A percentile compares a stretch with the other conserved stretches of the same genome.
Evolutionary conservation across 352 stramenopile species (phyloP).

Genomic region (Globisporangium barbulae): DNA sequence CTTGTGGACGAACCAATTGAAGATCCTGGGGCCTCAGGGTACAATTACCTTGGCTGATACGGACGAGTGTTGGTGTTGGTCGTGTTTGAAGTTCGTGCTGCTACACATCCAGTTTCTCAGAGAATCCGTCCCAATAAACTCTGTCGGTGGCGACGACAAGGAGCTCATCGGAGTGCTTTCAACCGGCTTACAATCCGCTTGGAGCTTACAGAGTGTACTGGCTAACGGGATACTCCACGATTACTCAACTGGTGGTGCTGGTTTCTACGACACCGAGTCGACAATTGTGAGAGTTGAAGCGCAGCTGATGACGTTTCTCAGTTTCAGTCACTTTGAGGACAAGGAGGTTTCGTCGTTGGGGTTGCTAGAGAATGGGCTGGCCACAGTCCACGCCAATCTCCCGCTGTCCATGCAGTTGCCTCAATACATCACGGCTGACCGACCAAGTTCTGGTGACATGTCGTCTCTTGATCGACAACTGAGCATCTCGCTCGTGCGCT

Average conservation of each 20-base stretch:
- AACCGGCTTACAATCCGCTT: not conserved
- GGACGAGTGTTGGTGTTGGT: conserved; percentile 24
- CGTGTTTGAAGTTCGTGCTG: conserved; percentile 36
- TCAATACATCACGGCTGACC: not conserved
- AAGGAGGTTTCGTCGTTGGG: conserved; percentile 1
- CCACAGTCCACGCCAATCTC: conserved; percentile 20
- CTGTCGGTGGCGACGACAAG: not conserved
- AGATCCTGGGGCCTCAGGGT: conserved; percentile 20
- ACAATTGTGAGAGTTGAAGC: conserved; percentile 25
- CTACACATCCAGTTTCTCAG: conserved; percentile 38
- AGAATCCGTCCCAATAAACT: not conserved
- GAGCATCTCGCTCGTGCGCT: conserved; percentile 40
- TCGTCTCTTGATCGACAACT: conserved; percentile 44
- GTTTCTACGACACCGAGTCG: conserved; percentile 15
- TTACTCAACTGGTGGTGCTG: not conserved
- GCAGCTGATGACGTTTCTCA: conserved; percentile 25
- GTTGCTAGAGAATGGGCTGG: conserved; percentile 26
- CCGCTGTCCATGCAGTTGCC: conserved; percentile 11
- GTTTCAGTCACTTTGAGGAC: not conserved
- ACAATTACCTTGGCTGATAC: not conserved
- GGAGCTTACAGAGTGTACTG: not conserved
- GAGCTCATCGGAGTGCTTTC: not conserved
- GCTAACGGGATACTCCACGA: too few relatives aligned
- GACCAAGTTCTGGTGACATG: not conserved
- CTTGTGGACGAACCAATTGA: conserved; percentile 42